Base-by-base conservation (phyloP, 345 rosid genomes). In the Clarkia xantiana region DNA sequence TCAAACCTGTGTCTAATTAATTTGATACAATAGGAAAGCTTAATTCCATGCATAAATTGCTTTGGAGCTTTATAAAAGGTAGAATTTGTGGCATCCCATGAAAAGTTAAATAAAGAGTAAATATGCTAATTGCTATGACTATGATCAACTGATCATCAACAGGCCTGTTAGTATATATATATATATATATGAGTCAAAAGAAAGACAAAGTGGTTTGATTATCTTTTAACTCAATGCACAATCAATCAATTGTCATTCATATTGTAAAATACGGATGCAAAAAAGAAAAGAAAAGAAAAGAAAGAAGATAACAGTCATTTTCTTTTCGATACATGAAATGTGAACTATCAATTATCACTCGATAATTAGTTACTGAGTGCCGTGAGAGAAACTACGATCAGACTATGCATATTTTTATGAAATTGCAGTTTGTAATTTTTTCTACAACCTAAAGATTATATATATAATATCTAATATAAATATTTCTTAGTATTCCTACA, bases 251-350 rank as follows among this genome's bases (percentile, higher is more conserved):
- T 3, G 14, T 15, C 19, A 0, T 2, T 22, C 9, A 9, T 47
- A 9, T 47, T 12, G 9, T 18, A 46, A 14, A 0, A 19, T 18
- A 19, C 4, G 4, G 9, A 7, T 16, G 10, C 10, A 16, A 3
- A 42, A 42, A 10, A 2, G 2, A 42, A 42, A 16, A 42, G 10
- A 3, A 10, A 10, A 3, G 4, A 7, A 42, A 3, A 3, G 59
- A n/a, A 57, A 55, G 43, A 53, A 40, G 53, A 17, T 47, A 47
- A 47, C 1, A 16, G 9, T 47, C n/a, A n/a, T n/a, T n/a, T n/a
- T n/a, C n/a, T n/a, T n/a, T n/a, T n/a, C n/a, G n/a, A n/a, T n/a
- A n/a, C n/a, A n/a, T n/a, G n/a, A n/a, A n/a, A n/a, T n/a, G n/a
- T n/a, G n/a, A n/a, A n/a, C n/a, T n/a, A n/a, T n/a, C n/a, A n/a